Conservation (phyloP, 352 stramenopile species). For the Pythium angustatum region DNA sequence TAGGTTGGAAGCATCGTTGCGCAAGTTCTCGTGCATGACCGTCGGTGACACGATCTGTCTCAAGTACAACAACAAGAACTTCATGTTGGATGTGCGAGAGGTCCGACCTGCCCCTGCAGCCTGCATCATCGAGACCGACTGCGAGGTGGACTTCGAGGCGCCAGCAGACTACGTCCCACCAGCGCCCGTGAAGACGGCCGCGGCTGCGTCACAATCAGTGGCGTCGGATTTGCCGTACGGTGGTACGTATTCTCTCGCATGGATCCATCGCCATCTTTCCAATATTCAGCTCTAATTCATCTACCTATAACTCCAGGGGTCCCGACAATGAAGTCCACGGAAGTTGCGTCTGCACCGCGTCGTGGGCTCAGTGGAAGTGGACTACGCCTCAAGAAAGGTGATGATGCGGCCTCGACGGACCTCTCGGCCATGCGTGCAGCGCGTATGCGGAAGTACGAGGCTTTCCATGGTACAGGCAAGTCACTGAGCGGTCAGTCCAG, state of each 20-base stretch:
- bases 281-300: too few relatives aligned
- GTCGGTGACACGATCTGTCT: conserved; percentile 98
- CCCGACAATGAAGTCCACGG: conserved; percentile 58
- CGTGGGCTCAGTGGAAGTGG: conserved; percentile 48
- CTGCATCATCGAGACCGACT: conserved; percentile 99
- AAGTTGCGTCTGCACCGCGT: conserved; percentile 41
- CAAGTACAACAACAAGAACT: conserved; percentile 99
- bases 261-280: too few relatives aligned
- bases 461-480: conserved; percentile 79
- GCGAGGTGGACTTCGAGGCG: conserved; percentile 99
- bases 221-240: conserved; percentile 64
- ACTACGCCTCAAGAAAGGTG: conserved; percentile 62
- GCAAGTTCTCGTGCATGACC: conserved; percentile 97
- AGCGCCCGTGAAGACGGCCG: conserved; percentile 27
- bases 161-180: conserved; percentile 85
- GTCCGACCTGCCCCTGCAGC: conserved; percentile 94
- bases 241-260: conserved; percentile 28
- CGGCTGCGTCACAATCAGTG: conserved; percentile 31
- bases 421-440: conserved; percentile 63
- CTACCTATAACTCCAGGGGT: too few relatives aligned
- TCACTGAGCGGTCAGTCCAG: conserved; percentile 60
- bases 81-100: conserved; percentile 98
- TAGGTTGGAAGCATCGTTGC: conserved; percentile 78
- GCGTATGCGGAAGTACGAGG: conserved; percentile 79
- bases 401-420: conserved; percentile 58